Percentiles rank a stretch among this genome's conserved stretches.
Conservation (phyloP, 192 early-diverging fungal species). For the Rhizoclosmatium sp. region DNA sequence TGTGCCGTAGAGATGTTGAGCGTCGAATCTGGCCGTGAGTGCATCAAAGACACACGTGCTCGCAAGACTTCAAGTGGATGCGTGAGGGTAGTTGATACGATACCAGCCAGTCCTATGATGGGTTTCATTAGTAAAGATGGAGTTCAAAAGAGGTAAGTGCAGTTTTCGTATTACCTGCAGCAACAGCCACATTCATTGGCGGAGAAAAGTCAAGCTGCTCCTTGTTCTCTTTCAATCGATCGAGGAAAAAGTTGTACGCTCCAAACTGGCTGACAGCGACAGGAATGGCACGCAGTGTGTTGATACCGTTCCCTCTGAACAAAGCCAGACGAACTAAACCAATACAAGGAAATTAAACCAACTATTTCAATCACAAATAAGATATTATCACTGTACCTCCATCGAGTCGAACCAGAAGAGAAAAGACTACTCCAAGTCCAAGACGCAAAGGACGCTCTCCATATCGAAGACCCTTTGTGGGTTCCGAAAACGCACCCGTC, state of each 20-base stretch:
- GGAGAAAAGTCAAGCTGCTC: not conserved
- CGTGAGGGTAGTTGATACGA: constrained; percentile 83
- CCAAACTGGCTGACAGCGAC: constrained; percentile 86
- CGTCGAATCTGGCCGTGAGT: constrained; percentile 38
- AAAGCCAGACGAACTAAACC: constrained; percentile 33
- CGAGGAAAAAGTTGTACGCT: constrained; percentile 49
- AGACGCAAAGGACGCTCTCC: constrained; percentile 63
- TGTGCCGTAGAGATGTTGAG: constrained; percentile 9
- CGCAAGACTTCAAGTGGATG: constrained; percentile 81
- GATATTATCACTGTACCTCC: constrained; percentile 77
- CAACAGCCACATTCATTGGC: constrained; percentile 1
- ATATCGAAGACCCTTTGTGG: not conserved
- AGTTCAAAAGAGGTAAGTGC: not conserved
- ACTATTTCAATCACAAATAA: constrained; percentile 18
- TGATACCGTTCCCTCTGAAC: constrained; percentile 82
- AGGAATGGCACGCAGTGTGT: constrained; percentile 90
- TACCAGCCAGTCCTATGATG: constrained; percentile 57
- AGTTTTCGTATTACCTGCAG: constrained; percentile 18
- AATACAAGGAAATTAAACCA: constrained; percentile 22
- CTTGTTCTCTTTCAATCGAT: not conserved
- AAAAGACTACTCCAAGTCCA: constrained; percentile 68
- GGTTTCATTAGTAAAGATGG: not conserved
- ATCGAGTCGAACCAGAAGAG: constrained; percentile 78
- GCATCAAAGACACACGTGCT: constrained; percentile 72
- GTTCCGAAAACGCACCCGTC: constrained; percentile 7